Percentiles rank a stretch among this genome's conserved stretches.
phyloP scores from a whole-genome alignment of 192 early-diverging fungal genomes.

The Backusella luteola region DNA sequence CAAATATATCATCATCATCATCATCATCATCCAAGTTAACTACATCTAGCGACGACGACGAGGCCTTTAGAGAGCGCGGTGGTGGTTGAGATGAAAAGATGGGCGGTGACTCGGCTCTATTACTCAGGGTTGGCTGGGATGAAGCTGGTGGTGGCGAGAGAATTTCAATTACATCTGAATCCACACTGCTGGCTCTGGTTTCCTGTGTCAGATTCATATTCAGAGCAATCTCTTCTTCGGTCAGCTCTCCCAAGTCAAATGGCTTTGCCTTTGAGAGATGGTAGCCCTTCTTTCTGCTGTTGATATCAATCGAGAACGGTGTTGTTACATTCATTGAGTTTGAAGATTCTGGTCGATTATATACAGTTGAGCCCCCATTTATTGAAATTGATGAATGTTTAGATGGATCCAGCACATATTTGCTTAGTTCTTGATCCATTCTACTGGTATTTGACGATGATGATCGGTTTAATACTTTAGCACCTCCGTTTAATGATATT shows the following conservation, averaged over 20 bases:
- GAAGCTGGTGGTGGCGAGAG: background rate
- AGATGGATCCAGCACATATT: constrained; percentile 4
- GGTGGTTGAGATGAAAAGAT: background rate
- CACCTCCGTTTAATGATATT: background rate
- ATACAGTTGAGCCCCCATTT: background rate
- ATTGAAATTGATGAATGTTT: background rate
- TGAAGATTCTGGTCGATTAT: background rate
- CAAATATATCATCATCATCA: background rate
- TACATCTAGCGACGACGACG: background rate
- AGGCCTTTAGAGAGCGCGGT: background rate
- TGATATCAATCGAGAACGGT: background rate
- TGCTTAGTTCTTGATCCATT: constrained; percentile 8
- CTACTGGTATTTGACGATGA: too few relatives aligned
- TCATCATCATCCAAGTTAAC: background rate
- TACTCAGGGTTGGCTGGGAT: background rate
- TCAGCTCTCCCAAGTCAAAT: background rate
- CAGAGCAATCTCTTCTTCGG: background rate
- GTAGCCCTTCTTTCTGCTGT: background rate
- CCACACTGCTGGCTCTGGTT: background rate
- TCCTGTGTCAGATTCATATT: background rate
- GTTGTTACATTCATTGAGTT: background rate
- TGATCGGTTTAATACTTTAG: background rate
- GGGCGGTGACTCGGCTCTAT: background rate
- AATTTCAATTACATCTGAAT: constrained; percentile 1
- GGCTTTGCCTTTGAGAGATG: background rate